A percentile compares a stretch with the other conserved stretches of the same genome.
Evolutionary conservation across 306 rosid genomes (phyloP).

Genomic region (Cicer pinnatifidum): DNA sequence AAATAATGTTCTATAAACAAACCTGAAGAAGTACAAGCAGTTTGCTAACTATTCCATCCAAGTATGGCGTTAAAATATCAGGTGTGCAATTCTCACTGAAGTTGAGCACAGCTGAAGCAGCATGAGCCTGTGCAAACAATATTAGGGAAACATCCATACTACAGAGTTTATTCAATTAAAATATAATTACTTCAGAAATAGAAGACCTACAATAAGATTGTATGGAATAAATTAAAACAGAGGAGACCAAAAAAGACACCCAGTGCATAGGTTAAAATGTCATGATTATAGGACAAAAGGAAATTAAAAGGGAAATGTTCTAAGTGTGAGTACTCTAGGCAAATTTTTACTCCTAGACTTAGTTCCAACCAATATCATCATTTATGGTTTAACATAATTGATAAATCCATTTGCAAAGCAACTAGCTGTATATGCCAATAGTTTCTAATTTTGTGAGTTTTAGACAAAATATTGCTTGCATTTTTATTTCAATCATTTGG

Average conservation of each 20-base stretch:
- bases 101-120: slow-evolving; percentile 99
- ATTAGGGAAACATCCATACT: slow-evolving; percentile 10
- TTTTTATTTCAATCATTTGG: background rate
- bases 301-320: background rate
- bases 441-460: background rate
- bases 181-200: background rate
- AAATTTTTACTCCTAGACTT: background rate
- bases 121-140: slow-evolving; percentile 80
- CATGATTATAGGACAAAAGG: background rate
- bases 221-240: slow-evolving; percentile 1
- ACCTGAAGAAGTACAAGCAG: slow-evolving; percentile 96
- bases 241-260: background rate
- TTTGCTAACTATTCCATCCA: slow-evolving; percentile 95
- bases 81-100: slow-evolving; percentile 99
- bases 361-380: background rate
- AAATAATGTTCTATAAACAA: slow-evolving; percentile 25
- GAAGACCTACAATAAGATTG: background rate
- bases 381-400: background rate
- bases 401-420: background rate
- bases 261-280: background rate
- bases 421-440: background rate
- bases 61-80: slow-evolving; percentile 81
- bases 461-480: background rate
- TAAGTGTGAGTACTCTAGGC: background rate
- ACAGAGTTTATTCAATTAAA: slow-evolving; percentile 3